Conservation (phyloP, 345 rosid species). For the Populus nigra region DNA sequence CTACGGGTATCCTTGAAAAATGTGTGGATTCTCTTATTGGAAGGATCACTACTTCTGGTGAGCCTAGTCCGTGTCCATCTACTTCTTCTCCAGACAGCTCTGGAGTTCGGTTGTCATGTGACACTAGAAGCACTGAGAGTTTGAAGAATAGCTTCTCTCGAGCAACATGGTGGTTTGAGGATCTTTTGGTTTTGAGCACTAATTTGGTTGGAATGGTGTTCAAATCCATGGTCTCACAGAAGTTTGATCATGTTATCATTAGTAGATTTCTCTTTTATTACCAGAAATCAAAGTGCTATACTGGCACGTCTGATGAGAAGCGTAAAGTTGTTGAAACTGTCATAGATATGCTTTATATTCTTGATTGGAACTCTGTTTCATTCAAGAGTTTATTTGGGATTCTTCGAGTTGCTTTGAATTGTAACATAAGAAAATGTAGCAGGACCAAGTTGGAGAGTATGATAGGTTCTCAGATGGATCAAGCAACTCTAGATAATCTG, state of each 20-base stretch:
- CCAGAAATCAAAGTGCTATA: slow-evolving; percentile 61
- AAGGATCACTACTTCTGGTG: slow-evolving; percentile 51
- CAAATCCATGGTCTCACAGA: slow-evolving; percentile 53
- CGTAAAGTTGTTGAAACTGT: slow-evolving; percentile 46
- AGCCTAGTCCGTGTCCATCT: slow-evolving; percentile 72
- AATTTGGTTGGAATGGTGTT: slow-evolving; percentile 41
- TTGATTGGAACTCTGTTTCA: slow-evolving; percentile 53
- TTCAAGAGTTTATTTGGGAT: slow-evolving; percentile 75
- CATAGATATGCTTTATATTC: slow-evolving; percentile 48
- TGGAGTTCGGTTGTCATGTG: slow-evolving; percentile 66
- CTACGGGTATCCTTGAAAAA: slow-evolving; percentile 38
- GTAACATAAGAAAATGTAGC: slow-evolving; percentile 44
- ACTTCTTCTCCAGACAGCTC: slow-evolving; percentile 79
- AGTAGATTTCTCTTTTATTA: slow-evolving; percentile 73
- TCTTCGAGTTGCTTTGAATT: slow-evolving; percentile 51
- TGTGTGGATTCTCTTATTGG: slow-evolving; percentile 59
- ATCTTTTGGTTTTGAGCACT: slow-evolving; percentile 47
- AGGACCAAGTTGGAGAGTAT: slow-evolving; percentile 67
- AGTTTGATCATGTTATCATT: slow-evolving; percentile 52
- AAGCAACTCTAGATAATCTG: slow-evolving; percentile 76
- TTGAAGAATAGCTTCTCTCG: slow-evolving; percentile 53
- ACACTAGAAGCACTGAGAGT: slow-evolving; percentile 85
- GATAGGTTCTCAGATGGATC: slow-evolving; percentile 78
- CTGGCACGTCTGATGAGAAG: slow-evolving; percentile 46
- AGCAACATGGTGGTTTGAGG: slow-evolving; percentile 86